phyloP scores from a whole-genome alignment of 2,329 filamentous ascomycete species.

The Botryotinia globosa region DNA sequence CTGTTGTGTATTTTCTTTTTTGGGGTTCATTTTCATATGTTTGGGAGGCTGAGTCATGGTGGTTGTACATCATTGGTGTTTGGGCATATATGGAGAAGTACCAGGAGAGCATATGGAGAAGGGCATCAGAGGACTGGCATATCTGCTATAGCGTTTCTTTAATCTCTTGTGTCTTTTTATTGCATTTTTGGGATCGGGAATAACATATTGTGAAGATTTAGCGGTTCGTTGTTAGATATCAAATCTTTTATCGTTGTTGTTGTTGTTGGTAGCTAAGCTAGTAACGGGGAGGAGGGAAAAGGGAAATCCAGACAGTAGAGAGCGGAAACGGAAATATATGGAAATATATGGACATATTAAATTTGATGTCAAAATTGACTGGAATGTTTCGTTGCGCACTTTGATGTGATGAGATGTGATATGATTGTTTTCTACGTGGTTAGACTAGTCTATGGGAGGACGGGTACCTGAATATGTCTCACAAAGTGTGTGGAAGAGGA shows the following conservation, averaged over 20 bases:
- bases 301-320: neutral
- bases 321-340: neutral
- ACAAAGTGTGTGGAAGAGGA: neutral
- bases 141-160: slow-evolving; percentile 6
- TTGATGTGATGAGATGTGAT: neutral
- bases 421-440: too few relatives aligned
- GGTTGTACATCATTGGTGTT: slow-evolving; percentile 2
- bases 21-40: neutral
- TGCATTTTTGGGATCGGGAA: neutral
- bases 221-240: neutral
- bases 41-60: neutral
- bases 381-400: neutral
- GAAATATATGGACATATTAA: neutral
- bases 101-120: neutral
- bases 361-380: neutral
- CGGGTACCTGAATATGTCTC: neutral
- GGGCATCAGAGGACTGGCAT: neutral
- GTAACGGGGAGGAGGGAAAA: neutral
- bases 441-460: neutral
- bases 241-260: neutral
- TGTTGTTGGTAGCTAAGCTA: neutral
- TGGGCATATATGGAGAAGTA: neutral
- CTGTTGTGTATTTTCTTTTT: neutral
- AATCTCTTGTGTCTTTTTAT: neutral
- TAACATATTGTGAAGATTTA: neutral